Base-by-base conservation (phyloP, 2,329 filamentous ascomycete species). In the Fusarium pilosicola region DNA sequence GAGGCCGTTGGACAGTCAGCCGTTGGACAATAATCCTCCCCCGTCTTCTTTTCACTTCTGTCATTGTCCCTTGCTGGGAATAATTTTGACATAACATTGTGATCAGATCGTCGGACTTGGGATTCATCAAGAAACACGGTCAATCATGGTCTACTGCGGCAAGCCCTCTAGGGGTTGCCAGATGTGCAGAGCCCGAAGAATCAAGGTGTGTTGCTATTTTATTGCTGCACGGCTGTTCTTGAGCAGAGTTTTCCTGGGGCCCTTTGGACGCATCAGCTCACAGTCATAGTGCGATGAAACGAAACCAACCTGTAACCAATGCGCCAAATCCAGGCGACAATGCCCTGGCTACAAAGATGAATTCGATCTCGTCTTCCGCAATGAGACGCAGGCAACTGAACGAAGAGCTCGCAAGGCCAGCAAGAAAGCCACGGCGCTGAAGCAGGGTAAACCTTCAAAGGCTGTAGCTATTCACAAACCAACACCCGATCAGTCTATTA, bases 331-430 rank as follows among this genome's bases (percentile, higher is more conserved):
- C 42, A 85, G 88, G 65, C 87, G 90, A 44, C 84, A 87, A 73
- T 93, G 91, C 77, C 90, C 90, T 7, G 91, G 91, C 51, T 92
- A 92, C 81, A 90, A 90, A 79, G 90, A 93, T 77, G 91, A 93
- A 73, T 92, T 93, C 75, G 92, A 94, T 75, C 83, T 93, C 30
- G 88, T 94, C 62, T 93, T 93, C 76, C 89, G 92, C 63, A 92
- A 93, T 79, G 91, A 93, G 82, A 93, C 91, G 34, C 88, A 89
- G 74, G 90, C 91, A 3, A 92, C 91, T 39, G 90, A 91, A 77
- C 86, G 88, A 70, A 87, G 90, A 76, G 90, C 89, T 22, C 86
- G 87, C 63, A 90, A 87, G 76, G 86, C 87, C 46, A 88, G 81
- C 79, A 86, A 84, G 78, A 90, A 88, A 73, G 81, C 82, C 4